Percentiles rank a stretch among this genome's conserved stretches.
Conservation (phyloP, 768 basidiomycete genomes). For the Collybia sp. region DNA sequence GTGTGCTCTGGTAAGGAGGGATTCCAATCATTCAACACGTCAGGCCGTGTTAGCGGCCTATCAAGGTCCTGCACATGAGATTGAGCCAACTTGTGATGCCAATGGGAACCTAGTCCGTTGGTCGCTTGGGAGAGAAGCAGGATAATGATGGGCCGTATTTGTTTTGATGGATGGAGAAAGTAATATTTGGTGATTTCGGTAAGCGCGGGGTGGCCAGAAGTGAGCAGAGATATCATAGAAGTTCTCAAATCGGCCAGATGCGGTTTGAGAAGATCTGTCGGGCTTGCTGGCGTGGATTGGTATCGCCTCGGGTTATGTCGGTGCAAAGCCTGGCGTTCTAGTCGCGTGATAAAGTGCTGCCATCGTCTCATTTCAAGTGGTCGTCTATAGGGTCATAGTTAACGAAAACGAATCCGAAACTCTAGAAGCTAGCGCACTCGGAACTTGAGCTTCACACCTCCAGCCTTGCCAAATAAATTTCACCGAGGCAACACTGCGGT, state of each 20-base stretch:
- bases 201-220: conserved; percentile 79
- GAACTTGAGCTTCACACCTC: no score
- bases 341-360: neutral
- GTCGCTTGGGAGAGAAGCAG: conserved; percentile 86
- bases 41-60: conserved; percentile 61
- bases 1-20: conserved; percentile 67
- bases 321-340: neutral
- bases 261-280: conserved; percentile 41
- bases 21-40: conserved; percentile 89
- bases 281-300: conserved; percentile 58
- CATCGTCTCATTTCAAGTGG: neutral
- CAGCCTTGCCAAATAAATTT: no score
- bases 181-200: conserved; percentile 89
- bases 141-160: conserved; percentile 83
- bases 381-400: no score
- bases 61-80: conserved; percentile 59
- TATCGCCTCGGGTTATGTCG: neutral
- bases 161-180: conserved; percentile 86
- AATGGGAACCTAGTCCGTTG: conserved; percentile 75
- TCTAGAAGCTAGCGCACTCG: no score
- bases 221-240: conserved; percentile 69
- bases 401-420: no score
- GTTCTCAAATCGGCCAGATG: conserved; percentile 67
- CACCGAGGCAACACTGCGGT: no score
- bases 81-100: conserved; percentile 50